These are phyloP conservation scores for Blastobotrys ciferrii DNA, from an alignment of 1,139 yeast species.

Conservation along the genomic window DNA sequence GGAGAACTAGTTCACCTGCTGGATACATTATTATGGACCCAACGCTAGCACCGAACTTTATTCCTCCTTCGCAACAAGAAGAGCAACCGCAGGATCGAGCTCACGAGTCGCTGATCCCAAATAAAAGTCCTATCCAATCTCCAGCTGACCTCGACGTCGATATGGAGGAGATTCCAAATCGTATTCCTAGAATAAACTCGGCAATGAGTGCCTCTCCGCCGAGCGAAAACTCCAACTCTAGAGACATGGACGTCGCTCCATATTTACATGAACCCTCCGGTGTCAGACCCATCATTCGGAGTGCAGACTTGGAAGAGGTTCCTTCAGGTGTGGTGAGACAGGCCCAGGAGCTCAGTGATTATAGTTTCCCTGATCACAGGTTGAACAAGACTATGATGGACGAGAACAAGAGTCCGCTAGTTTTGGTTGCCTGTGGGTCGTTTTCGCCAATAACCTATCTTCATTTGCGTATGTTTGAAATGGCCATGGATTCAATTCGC, in stretches of 20 bases:
- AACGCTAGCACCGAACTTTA: slow-evolving; percentile 38
- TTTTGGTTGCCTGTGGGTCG: slow-evolving; percentile 95
- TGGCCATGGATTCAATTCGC: slow-evolving; percentile 93
- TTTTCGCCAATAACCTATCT: slow-evolving; percentile 93
- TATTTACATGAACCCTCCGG: slow-evolving; percentile 33
- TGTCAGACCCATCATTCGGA: slow-evolving; percentile 44
- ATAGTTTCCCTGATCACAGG: slow-evolving; percentile 83
- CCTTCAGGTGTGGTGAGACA: slow-evolving; percentile 92
- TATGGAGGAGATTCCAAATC: slow-evolving; percentile 19
- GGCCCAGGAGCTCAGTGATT: slow-evolving; percentile 63
- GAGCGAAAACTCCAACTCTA: neutral
- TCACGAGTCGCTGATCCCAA: slow-evolving; percentile 42
- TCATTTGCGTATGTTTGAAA: slow-evolving; percentile 95
- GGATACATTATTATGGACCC: slow-evolving; percentile 36
- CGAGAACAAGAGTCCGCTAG: slow-evolving; percentile 80
- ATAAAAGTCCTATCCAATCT: slow-evolving; percentile 61
- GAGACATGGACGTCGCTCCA: slow-evolving; percentile 8
- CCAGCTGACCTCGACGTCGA: neutral
- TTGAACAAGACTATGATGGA: slow-evolving; percentile 70
- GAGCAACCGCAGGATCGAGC: slow-evolving; percentile 20
- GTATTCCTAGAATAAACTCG: slow-evolving; percentile 24
- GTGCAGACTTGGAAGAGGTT: slow-evolving; percentile 93
- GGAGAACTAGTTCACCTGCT: neutral
- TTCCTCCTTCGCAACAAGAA: slow-evolving; percentile 37
- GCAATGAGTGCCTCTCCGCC: slow-evolving; percentile 19